Evolutionary conservation across 164 flowering plant species (phyloP).

Genomic region (Macadamia integrifolia): DNA sequence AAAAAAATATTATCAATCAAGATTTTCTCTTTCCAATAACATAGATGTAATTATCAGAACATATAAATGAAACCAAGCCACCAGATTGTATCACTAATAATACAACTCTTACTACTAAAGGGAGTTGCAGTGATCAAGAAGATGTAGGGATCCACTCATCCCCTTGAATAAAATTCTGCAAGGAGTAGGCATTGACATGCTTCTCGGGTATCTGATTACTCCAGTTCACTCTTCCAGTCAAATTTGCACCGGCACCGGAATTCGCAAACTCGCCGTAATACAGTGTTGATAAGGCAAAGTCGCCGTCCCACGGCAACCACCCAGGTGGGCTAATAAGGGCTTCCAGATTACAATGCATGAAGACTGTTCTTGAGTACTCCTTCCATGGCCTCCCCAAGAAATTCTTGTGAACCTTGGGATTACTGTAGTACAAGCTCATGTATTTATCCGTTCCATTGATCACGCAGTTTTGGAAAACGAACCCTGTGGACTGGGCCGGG

Average conservation of each 20-base stretch:
- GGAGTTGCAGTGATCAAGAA: not conserved
- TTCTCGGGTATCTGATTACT: slow-evolving; percentile 50
- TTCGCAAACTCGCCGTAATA: slow-evolving; percentile 76
- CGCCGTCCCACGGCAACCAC: slow-evolving; percentile 75
- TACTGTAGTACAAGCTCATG: slow-evolving; percentile 38
- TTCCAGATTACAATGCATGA: slow-evolving; percentile 43
- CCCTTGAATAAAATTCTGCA: slow-evolving; percentile 73
- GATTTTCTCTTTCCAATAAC: too few relatives aligned
- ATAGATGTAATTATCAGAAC: too few relatives aligned
- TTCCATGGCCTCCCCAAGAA: slow-evolving; percentile 95
- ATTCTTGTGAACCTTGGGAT: slow-evolving; percentile 54
- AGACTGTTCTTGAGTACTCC: slow-evolving; percentile 76
- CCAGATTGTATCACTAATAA: too few relatives aligned
- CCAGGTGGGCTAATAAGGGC: slow-evolving; percentile 46
- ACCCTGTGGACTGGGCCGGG: slow-evolving; percentile 76
- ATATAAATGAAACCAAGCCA: too few relatives aligned
- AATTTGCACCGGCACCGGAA: slow-evolving; percentile 47
- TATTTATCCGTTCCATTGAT: slow-evolving; percentile 74
- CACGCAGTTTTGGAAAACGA: slow-evolving; percentile 58
- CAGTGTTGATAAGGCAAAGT: slow-evolving; percentile 26
- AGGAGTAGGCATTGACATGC: slow-evolving; percentile 52
- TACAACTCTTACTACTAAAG: too few relatives aligned
- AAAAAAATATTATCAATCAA: too few relatives aligned
- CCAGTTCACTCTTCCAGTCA: slow-evolving; percentile 47
- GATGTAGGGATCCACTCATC: slow-evolving; percentile 47